Conservation (phyloP, 495 filamentous ascomycete genomes). For the Aspergillus kassunensis region DNA sequence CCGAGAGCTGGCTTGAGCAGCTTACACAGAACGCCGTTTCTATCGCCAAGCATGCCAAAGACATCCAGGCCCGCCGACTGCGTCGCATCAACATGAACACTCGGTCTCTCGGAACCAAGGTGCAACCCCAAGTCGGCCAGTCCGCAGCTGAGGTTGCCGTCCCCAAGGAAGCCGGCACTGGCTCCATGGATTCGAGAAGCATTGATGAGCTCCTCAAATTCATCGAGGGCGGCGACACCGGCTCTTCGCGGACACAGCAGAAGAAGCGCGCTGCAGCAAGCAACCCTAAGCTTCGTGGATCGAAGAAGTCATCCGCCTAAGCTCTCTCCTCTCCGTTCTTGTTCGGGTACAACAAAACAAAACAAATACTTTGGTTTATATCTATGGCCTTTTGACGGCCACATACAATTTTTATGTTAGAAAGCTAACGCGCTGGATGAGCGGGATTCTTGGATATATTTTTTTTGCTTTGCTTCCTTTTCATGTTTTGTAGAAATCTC, state of each 20-base stretch:
- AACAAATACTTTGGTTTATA: slow-evolving; percentile 23
- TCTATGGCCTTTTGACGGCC: slow-evolving; percentile 33
- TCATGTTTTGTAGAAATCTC: slow-evolving; percentile 38
- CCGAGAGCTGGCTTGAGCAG: slow-evolving; percentile 91
- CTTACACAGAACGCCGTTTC: slow-evolving; percentile 91
- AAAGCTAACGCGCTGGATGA: slow-evolving; percentile 31
- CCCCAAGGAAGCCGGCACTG: slow-evolving; percentile 27
- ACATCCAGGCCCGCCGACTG: slow-evolving; percentile 66
- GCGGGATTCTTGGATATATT: slow-evolving; percentile 19
- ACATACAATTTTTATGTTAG: slow-evolving; percentile 29
- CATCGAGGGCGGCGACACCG: slow-evolving; percentile 69
- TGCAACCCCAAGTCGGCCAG: slow-evolving; percentile 55
- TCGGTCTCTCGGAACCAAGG: slow-evolving; percentile 49
- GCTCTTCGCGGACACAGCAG: slow-evolving; percentile 51
- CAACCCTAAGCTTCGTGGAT: slow-evolving; percentile 66
- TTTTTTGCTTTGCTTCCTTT: slow-evolving; percentile 4
- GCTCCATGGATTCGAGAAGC: slow-evolving; percentile 62
- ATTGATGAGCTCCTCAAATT: slow-evolving; percentile 85
- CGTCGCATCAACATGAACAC: slow-evolving; percentile 56
- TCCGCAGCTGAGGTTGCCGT: slow-evolving; percentile 41
- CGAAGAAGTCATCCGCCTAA: slow-evolving; percentile 42
- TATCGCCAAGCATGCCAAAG: slow-evolving; percentile 87
- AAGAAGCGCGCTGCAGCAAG: slow-evolving; percentile 61
- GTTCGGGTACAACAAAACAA: slow-evolving; percentile 12
- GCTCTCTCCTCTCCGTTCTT: slow-evolving; percentile 13